Percentiles rank a stretch among this genome's conserved stretches.
Evolutionary conservation across 148 eudicot species (phyloP).

Genomic region (Fallopia convolvulus): DNA sequence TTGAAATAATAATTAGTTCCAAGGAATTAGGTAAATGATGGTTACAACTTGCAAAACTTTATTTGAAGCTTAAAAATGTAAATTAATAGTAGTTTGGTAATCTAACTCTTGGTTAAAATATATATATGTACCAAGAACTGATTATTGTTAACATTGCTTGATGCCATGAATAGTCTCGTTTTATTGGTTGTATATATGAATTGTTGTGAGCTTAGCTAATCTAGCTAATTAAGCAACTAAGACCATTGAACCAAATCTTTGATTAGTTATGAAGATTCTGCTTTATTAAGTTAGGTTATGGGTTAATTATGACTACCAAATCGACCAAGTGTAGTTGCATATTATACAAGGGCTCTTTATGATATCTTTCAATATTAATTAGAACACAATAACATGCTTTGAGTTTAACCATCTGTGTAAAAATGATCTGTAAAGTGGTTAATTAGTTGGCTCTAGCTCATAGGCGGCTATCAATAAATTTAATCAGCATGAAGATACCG

Average conservation of each 20-base stretch:
- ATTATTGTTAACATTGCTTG: neutral
- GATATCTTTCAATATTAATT: neutral
- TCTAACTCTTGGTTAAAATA: neutral
- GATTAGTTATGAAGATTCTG: neutral
- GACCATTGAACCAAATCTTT: neutral
- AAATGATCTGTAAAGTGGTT: slow-evolving; percentile 8
- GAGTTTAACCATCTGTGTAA: neutral
- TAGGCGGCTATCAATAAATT: neutral
- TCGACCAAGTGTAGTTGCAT: neutral
- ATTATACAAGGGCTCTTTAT: neutral
- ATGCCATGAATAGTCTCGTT: neutral
- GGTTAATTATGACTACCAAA: neutral
- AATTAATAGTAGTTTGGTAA: neutral
- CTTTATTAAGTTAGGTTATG: neutral
- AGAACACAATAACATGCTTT: neutral
- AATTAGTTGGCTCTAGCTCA: slow-evolving; percentile 1
- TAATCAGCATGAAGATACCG: neutral
- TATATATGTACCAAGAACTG: neutral
- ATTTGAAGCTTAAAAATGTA: neutral
- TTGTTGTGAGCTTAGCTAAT: neutral
- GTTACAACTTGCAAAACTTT: neutral
- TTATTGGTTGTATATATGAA: neutral
- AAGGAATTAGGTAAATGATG: neutral
- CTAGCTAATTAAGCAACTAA: neutral
- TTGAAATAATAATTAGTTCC: neutral